These are phyloP conservation scores for Microglena sp. DNA, from an alignment of 139 green algal genomes.

Conservation along the genomic window DNA sequence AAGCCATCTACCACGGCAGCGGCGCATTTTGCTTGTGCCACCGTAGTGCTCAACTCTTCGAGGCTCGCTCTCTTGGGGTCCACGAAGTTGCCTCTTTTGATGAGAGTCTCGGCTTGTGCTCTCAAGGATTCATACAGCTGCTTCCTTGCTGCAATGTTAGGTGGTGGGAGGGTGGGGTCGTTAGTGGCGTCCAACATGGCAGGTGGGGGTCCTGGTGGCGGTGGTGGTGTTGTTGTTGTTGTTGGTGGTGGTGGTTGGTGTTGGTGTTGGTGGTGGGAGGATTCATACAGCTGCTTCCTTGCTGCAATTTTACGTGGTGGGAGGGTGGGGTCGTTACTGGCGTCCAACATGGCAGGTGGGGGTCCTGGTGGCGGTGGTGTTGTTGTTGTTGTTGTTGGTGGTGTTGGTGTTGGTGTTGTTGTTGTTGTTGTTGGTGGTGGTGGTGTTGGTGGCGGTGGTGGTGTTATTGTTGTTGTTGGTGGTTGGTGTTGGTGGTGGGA, in stretches of 20 bases:
- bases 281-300: background rate
- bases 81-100: background rate
- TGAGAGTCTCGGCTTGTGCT: background rate
- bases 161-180: background rate
- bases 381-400: too few species aligned
- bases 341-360: background rate
- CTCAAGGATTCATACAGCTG: background rate
- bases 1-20: constrained; percentile 43
- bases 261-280: too few species aligned
- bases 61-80: constrained; percentile 1
- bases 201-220: background rate
- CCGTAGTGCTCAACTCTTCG: background rate
- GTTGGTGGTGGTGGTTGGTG: too few species aligned
- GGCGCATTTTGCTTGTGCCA: constrained; percentile 23
- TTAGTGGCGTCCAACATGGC: background rate
- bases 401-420: too few species aligned
- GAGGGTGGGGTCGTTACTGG: background rate
- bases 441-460: too few species aligned
- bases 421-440: too few species aligned
- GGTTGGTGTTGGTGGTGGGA: too few species aligned
- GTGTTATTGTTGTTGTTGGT: too few species aligned
- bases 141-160: background rate
- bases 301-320: background rate
- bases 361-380: too few species aligned
- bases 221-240: too few species aligned